Base-by-base conservation (phyloP, 257 asterid species). In the Nicotiana tabacum region DNA sequence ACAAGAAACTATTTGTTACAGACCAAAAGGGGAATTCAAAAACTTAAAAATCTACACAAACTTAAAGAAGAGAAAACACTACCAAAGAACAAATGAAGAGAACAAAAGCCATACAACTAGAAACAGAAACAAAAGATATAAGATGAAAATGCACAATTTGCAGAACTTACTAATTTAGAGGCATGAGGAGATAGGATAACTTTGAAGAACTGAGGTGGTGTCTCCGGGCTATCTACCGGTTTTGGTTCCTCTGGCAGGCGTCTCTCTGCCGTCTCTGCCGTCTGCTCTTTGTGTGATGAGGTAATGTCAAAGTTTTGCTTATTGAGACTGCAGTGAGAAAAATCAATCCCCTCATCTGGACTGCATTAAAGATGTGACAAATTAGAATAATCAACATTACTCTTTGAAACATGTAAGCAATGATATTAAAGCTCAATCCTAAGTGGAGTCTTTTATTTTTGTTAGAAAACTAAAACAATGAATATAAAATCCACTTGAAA, bases 91-190 rank as follows among this genome's bases (percentile, higher is more conserved):
- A 69, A 37, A 69, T 69, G 77, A 69, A n/a, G 48, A 21, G 37
- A 43, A 43, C 37, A 70, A 6, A 43, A 43, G 78, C 78, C 6
- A 70, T 70, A 21, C 6, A 70, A 43, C 21, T 70, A 70, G 24
- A 46, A 72, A 72, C 57, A 72, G 61, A 24, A 72, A 24, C 15
- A 24, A 46, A 13, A 46, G 24, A 72, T 72, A 46, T 46, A 24
- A 46, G 37, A 72, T 24, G 39, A 46, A 72, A 72, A 72, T 72
- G 24, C 57, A 61, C 60, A 18, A 70, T 57, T 72, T 72, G 61
- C 60, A 46, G 61, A 46, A 72, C 79, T 72, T 72, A 72, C 79
- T 72, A 72, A 46, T 24, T 72, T 72, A 6, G 79, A 72, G 37
- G 79, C 61, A 72, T 72, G 79, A 0, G 79, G 79, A 72, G 79